Evolutionary conservation across 805 yeast genomes (phyloP), one percentile per base, ranked within the genome.

Genomic region (Sugiyamaella americana): DNA sequence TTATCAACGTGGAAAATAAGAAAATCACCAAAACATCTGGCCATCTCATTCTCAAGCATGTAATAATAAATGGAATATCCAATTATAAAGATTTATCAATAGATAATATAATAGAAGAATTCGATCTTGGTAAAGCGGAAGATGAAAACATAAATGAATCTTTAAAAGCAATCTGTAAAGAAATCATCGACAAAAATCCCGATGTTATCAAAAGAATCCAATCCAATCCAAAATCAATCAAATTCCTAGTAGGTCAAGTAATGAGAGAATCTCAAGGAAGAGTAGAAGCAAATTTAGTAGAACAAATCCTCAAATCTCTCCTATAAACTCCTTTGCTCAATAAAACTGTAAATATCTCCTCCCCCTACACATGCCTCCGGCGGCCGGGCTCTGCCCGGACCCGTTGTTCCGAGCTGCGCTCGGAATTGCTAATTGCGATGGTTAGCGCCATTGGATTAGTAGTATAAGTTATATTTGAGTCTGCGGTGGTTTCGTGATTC

Each of bases 221-320:
- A 19, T 56, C 66, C 0, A 89, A 88, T 2, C 64, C 67, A 37
- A 76, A 75, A 30, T 78, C 88, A 10, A 57, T 91, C n/a, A 85
- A 87, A 57, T 86, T 71, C 57, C 68, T 93, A 47, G 74, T 93
- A 2, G 98, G 97, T 1, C 78, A 77, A 59, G 94, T 87, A 17
- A 87, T 93, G 95, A 78, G 79, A 57, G 68, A 73, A 46, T 76
- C 87, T 1, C 84, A 80, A 54, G 97, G 97, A 2, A 74, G 51
- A 74, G 86, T 58, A 5, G 58, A 57, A 21, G 57, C 61, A 4
- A 41, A 40, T 10, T 37, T 40, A 2, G 48, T 53, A n/a, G 56
- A 52, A 36, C 19, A 29, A 4, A 34, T 24, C 13, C 36, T 53
- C 32, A 26, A 26, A 26, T 26, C 32, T 8, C 32, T 26, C 32